Evolutionary conservation across 208 protist genomes (phyloP).

Genomic region (Crithidia bombi): DNA sequence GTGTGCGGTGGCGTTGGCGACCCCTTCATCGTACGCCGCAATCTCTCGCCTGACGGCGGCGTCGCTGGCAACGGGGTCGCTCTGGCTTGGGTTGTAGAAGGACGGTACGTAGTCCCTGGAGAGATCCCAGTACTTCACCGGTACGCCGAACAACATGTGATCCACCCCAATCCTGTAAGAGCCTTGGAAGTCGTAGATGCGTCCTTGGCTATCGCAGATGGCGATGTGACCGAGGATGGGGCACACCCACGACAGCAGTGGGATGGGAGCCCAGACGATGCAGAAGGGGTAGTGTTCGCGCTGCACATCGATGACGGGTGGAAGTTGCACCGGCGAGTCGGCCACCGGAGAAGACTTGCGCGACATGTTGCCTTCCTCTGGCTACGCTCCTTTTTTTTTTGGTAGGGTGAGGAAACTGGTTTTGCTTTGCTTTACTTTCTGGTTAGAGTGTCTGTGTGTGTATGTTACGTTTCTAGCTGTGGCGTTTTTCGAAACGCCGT

Average conservation of each 20-base stretch:
- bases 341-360: neutral
- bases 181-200: constrained; percentile 93
- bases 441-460: too few relatives aligned
- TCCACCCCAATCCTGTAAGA: constrained; percentile 82
- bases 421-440: too few relatives aligned
- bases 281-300: constrained; percentile 91
- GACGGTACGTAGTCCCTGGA: constrained; percentile 60
- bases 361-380: neutral
- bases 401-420: neutral
- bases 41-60: constrained; percentile 43
- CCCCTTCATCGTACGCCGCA: constrained; percentile 59
- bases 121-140: constrained; percentile 84
- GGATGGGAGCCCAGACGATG: constrained; percentile 92
- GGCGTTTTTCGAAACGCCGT: too few relatives aligned
- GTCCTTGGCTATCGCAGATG: constrained; percentile 85
- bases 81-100: constrained; percentile 41
- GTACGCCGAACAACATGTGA: constrained; percentile 89
- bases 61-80: constrained; percentile 13
- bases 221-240: constrained; percentile 93
- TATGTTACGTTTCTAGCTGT: too few relatives aligned
- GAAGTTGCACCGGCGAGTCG: constrained; percentile 36
- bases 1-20: constrained; percentile 45
- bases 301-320: constrained; percentile 54
- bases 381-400: neutral
- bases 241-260: constrained; percentile 87